Conservation (phyloP, 257 asterid species). For the Galeopsis tetrahit region DNA sequence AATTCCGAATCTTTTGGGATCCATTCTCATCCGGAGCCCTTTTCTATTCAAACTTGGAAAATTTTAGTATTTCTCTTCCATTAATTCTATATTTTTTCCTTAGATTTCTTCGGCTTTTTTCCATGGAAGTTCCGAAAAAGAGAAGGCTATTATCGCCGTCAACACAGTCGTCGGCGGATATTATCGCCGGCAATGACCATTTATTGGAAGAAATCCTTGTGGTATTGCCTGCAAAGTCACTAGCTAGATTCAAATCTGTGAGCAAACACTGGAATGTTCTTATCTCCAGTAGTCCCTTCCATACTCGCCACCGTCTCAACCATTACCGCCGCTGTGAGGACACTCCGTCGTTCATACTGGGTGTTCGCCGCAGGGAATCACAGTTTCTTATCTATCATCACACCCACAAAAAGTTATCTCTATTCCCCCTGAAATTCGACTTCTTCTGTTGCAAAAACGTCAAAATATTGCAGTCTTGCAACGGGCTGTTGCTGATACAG, state of each 20-base stretch:
- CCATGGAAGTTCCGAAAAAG: neutral
- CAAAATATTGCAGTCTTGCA: constrained; percentile 22
- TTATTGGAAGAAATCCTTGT: neutral
- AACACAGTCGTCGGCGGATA: constrained; percentile 7
- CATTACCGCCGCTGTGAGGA: neutral
- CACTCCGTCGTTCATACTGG: constrained; percentile 19
- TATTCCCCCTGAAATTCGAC: neutral
- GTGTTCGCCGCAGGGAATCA: neutral
- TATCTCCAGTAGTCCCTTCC: neutral
- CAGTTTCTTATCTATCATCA: neutral
- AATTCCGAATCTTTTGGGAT: too few relatives aligned
- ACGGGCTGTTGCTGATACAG: constrained; percentile 23
- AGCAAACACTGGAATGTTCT: constrained; percentile 23
- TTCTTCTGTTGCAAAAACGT: neutral
- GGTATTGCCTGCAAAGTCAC: constrained; percentile 19
- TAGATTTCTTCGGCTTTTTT: too few relatives aligned
- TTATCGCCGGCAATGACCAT: constrained; percentile 12
- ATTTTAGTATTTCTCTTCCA: neutral
- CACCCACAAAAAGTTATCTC: neutral
- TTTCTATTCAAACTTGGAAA: too few relatives aligned
- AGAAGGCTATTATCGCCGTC: neutral
- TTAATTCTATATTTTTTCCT: too few relatives aligned
- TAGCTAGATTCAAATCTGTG: constrained; percentile 19
- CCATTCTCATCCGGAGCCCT: too few relatives aligned
- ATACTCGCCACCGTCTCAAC: neutral